Conservation (phyloP, 352 stramenopile species). For the Globisporangium emineosum region DNA sequence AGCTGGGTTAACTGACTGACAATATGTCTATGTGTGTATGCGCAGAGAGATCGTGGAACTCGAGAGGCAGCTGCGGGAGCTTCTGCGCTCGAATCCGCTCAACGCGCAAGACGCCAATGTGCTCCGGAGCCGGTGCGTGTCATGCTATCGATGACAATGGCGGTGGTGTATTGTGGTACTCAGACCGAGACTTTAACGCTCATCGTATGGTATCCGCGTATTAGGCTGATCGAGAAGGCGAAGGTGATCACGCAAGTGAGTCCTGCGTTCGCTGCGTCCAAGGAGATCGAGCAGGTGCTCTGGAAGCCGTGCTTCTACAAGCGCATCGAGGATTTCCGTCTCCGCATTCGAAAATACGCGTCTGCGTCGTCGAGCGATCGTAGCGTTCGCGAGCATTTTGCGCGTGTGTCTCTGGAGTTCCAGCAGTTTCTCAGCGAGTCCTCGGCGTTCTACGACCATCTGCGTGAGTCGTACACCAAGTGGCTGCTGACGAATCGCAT, state of each 20-base stretch:
- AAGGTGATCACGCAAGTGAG: slow-evolving; percentile 37
- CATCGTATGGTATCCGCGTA: neutral
- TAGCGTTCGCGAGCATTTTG: slow-evolving; percentile 73
- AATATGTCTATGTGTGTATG: neutral
- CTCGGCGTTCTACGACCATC: slow-evolving; percentile 70
- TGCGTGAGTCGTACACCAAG: slow-evolving; percentile 46
- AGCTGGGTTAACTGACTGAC: slow-evolving; percentile 1
- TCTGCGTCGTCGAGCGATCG: slow-evolving; percentile 59
- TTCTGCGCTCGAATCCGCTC: slow-evolving; percentile 60
- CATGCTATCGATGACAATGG: neutral
- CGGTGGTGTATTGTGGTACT: neutral
- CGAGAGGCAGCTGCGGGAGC: slow-evolving; percentile 71
- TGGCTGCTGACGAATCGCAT: slow-evolving; percentile 47
- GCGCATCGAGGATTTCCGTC: slow-evolving; percentile 87
- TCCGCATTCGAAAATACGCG: slow-evolving; percentile 85
- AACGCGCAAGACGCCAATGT: slow-evolving; percentile 60
- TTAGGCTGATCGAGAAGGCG: slow-evolving; percentile 52
- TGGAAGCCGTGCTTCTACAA: slow-evolving; percentile 93
- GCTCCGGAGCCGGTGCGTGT: slow-evolving; percentile 34
- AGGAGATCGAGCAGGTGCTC: slow-evolving; percentile 78
- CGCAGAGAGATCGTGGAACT: slow-evolving; percentile 67
- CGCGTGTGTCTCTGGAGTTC: slow-evolving; percentile 69
- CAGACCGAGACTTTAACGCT: neutral
- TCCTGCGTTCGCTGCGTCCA: slow-evolving; percentile 52
- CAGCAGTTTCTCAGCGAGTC: slow-evolving; percentile 64